Evolutionary conservation across 176 grass and related monocot genomes (phyloP), one percentile per base, ranked within the genome.

Genomic region (Alloteropsis semialata): DNA sequence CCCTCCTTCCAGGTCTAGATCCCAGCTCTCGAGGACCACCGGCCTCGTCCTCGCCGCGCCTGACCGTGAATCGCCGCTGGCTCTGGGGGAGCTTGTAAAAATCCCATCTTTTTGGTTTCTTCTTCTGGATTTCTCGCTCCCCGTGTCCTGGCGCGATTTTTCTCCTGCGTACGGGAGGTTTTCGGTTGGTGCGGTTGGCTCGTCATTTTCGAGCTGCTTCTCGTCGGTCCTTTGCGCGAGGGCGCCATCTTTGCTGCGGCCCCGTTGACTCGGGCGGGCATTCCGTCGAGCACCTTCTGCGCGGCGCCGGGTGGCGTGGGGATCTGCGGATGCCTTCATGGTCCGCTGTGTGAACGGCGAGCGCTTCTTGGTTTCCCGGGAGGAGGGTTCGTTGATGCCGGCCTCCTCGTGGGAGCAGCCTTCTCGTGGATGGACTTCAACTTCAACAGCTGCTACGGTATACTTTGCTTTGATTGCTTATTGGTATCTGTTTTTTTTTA

Each of bases 361-460:
- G 10, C 43, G 10, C 37, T 51, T 59, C 29, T 73, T 85, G 70
- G 32, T 15, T 42, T 53, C 33, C 14, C 67, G 0, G 62, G 24
- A 14, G n/a, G n/a, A n/a, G 69, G 25, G 39, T 36, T 21, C 10
- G 10, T 74, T 21, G 73, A 61, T 83, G 79, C 58, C 57, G 58
- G 63, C 30, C 74, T 41, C 11, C 73, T 45, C 65, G 83, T 21
- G 57, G 65, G 32, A 32, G 9, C 63, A 3, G 45, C 55, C 46
- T 54, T 57, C 84, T 42, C 3, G 74, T 29, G 74, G 74, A 90
- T 83, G 88, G 80, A n/a, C n/a, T n/a, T n/a, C n/a, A n/a, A 90
- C 56, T 87, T 55, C 56, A 19, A n/a, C 69, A 3, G 28, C 54
- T 72, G 79, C 67, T 75, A 75, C 59, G 82, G 88, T 90, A 87